A percentile compares a stretch with the other conserved stretches of the same genome.
phyloP scores from a whole-genome alignment of 2,329 filamentous ascomycete species.

The Zymoseptoria crescenta region DNA sequence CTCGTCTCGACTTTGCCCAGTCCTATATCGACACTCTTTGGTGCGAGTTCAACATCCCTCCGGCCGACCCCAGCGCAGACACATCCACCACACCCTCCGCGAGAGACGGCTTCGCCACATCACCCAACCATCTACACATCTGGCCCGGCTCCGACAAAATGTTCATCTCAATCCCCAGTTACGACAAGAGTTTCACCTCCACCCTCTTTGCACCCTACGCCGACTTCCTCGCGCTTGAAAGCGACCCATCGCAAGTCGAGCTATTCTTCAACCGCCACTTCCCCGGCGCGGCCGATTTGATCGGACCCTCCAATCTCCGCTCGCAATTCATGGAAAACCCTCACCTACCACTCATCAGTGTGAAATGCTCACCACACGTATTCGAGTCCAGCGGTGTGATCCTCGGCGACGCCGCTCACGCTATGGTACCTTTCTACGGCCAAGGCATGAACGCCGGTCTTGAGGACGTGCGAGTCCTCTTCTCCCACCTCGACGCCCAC shows the following conservation, averaged over 20 bases:
- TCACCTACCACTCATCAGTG: slow-evolving; percentile 83
- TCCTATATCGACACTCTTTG: slow-evolving; percentile 94
- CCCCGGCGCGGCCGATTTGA: slow-evolving; percentile 68
- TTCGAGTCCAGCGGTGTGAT: slow-evolving; percentile 70
- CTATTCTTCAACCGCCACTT: slow-evolving; percentile 77
- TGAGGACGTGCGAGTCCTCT: slow-evolving; percentile 86
- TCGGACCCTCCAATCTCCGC: slow-evolving; percentile 59
- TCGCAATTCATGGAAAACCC: slow-evolving; percentile 73
- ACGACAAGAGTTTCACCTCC: slow-evolving; percentile 89
- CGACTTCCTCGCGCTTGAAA: slow-evolving; percentile 62
- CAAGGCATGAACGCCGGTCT: slow-evolving; percentile 97
- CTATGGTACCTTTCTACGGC: slow-evolving; percentile 97
- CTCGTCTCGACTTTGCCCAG: slow-evolving; percentile 83
- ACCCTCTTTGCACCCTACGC: slow-evolving; percentile 78
- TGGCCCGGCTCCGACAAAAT: slow-evolving; percentile 85
- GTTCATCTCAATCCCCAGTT: slow-evolving; percentile 92
- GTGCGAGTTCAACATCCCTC: slow-evolving; percentile 81
- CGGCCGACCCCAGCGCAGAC: slow-evolving; percentile 37
- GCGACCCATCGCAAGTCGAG: slow-evolving; percentile 51
- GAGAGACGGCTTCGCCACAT: slow-evolving; percentile 62
- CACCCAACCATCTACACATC: slow-evolving; percentile 90
- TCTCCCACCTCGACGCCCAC: slow-evolving; percentile 68
- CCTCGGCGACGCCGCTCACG: slow-evolving; percentile 87
- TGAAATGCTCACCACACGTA: slow-evolving; percentile 89
- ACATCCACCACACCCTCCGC: slow-evolving; percentile 23